Percentiles rank a stretch among this genome's conserved stretches.
These are phyloP conservation scores for Alternaria rosae DNA, from an alignment of 2,329 filamentous ascomycete species.

Conservation along the genomic window DNA sequence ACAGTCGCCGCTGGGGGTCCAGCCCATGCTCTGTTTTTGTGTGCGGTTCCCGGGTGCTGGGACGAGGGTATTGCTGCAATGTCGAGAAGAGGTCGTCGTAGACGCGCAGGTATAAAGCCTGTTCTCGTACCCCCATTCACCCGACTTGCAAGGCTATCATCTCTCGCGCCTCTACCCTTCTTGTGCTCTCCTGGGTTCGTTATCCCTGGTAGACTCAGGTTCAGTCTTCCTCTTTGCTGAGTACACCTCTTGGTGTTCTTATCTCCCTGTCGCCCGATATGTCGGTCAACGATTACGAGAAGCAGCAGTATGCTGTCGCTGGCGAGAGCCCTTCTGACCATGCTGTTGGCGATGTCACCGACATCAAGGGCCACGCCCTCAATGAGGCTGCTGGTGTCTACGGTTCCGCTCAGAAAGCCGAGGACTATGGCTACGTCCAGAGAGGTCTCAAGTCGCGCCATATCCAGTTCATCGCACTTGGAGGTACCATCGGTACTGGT, in stretches of 20 bases:
- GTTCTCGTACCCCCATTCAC: conserved; percentile 26
- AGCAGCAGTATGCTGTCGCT: conserved; percentile 34
- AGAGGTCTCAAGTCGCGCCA: conserved; percentile 60
- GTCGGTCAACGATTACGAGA: conserved; percentile 35
- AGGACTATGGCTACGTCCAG: conserved; percentile 19
- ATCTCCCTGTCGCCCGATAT: conserved; percentile 16
- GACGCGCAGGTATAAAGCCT: conserved; percentile 35
- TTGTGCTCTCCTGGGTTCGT: conserved; percentile 13
- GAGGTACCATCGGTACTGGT: conserved; percentile 60
- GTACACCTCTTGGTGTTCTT: background rate
- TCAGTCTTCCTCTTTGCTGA: background rate
- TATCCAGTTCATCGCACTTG: conserved; percentile 67
- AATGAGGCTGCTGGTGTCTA: conserved; percentile 62
- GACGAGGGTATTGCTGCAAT: conserved; percentile 14
- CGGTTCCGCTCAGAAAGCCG: conserved; percentile 58
- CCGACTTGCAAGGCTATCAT: conserved; percentile 20
- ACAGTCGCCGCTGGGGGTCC: conserved; percentile 19
- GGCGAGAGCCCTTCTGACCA: conserved; percentile 21
- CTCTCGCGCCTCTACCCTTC: conserved; percentile 26
- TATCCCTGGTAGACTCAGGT: conserved; percentile 8
- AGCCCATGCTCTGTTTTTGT: conserved; percentile 9
- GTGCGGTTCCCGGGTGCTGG: background rate
- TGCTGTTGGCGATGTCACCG: conserved; percentile 35
- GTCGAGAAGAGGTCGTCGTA: conserved; percentile 20
- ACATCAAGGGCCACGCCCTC: conserved; percentile 36